phyloP scores from a whole-genome alignment of 2,329 filamentous ascomycete genomes.

The Scedosporium apiospermum region DNA sequence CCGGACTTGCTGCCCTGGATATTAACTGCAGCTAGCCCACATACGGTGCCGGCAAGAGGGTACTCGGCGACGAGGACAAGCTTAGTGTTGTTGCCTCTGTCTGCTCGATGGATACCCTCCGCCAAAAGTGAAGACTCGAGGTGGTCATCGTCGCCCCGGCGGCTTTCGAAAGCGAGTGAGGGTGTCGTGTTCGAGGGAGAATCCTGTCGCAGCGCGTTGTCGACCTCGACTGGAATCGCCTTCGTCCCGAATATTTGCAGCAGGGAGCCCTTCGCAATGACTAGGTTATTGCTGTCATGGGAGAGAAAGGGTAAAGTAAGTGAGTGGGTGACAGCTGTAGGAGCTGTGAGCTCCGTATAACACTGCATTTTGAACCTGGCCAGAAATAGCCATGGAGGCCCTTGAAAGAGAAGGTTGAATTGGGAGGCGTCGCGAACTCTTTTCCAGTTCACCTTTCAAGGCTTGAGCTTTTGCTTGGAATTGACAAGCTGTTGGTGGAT shows the following conservation, averaged over 20 bases:
- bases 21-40: conserved; percentile 71
- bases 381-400: conserved; percentile 2
- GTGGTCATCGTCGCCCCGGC: conserved; percentile 50
- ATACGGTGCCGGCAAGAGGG: conserved; percentile 72
- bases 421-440: not conserved
- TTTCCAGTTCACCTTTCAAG: not conserved
- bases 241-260: conserved; percentile 82
- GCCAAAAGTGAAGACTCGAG: conserved; percentile 59
- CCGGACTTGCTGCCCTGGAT: conserved; percentile 63
- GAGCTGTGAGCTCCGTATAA: conserved; percentile 91
- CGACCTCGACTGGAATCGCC: conserved; percentile 54
- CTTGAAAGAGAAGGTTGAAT: not conserved
- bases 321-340: conserved; percentile 87
- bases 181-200: conserved; percentile 13
- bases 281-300: conserved; percentile 67
- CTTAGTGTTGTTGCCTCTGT: conserved; percentile 61
- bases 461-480: not conserved
- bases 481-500: not conserved
- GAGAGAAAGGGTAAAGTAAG: conserved; percentile 70
- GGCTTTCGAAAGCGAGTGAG: conserved; percentile 38
- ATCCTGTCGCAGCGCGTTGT: conserved; percentile 29
- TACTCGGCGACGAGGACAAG: conserved; percentile 81
- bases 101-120: conserved; percentile 52
- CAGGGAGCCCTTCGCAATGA: conserved; percentile 86
- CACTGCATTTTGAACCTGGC: conserved; percentile 67